These are phyloP conservation scores for Termitomyces sp. DNA, from an alignment of 768 basidiomycete genomes.

Conservation along the genomic window DNA sequence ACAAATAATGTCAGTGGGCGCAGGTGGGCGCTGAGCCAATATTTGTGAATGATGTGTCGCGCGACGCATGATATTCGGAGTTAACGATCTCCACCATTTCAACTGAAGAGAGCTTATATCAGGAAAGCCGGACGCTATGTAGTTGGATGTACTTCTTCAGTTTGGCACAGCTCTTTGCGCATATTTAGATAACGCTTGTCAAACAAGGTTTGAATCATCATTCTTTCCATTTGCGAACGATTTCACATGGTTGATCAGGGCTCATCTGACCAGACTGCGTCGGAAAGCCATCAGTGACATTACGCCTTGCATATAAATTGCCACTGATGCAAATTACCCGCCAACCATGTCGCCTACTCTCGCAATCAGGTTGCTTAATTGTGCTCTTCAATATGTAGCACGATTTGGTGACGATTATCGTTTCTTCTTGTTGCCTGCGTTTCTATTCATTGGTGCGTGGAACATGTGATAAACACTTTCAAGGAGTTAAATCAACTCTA, in stretches of 20 bases:
- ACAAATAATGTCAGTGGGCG: no score
- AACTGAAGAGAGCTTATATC: no score
- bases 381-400: background rate
- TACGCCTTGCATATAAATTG: background rate
- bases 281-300: background rate
- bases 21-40: no score
- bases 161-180: no score
- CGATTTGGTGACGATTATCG: background rate
- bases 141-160: no score
- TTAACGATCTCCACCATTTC: no score
- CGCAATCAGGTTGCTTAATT: background rate
- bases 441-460: slow-evolving; percentile 4
- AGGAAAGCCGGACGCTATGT: no score
- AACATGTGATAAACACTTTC: background rate
- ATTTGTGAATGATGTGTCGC: no score
- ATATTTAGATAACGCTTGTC: no score
- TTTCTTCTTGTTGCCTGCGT: background rate
- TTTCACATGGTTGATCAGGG: background rate
- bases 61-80: no score
- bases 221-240: background rate
- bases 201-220: no score
- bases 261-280: background rate
- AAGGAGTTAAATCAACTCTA: background rate
- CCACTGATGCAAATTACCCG: background rate
- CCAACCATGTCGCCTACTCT: slow-evolving; percentile 6